Conservation (phyloP, 225 moss, liverwort and hornwort genomes). For the Ulota crispa region DNA sequence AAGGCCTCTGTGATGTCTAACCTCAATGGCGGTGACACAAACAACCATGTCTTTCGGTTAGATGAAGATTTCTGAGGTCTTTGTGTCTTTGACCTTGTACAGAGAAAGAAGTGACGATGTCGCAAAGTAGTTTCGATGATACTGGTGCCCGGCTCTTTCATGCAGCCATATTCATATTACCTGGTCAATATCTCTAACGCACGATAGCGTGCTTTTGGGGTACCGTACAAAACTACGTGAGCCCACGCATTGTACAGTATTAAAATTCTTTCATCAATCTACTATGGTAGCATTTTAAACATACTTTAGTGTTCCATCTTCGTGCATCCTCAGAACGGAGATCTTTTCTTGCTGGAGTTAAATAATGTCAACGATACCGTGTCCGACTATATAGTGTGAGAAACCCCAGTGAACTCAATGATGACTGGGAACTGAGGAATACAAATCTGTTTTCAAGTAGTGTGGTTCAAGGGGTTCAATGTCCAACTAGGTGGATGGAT, state of each 20-base stretch:
- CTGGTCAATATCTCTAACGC: not conserved
- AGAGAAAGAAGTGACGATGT: not conserved
- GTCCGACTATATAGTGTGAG: no score
- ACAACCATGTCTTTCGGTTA: slow-evolving; percentile 76
- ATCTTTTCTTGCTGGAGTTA: rapidly evolving
- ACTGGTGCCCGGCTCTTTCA: not conserved
- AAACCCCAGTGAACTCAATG: no score
- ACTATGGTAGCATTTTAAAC: not conserved
- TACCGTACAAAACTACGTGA: not conserved
- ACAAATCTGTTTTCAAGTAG: no score
- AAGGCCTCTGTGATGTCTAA: slow-evolving; percentile 85
- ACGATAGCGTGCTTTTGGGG: not conserved
- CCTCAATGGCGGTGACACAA: slow-evolving; percentile 41
- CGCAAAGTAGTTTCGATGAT: not conserved
- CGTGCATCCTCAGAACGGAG: no score
- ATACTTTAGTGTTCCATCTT: not conserved
- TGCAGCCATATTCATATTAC: not conserved
- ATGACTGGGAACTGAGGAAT: no score
- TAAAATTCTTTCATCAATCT: not conserved
- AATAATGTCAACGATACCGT: rapidly evolving
- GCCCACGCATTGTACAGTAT: slow-evolving; percentile 11
- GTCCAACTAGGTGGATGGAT: no score
- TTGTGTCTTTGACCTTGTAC: not conserved
- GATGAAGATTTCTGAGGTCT: slow-evolving; percentile 65
- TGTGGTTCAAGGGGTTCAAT: no score